These are phyloP conservation scores for Ophiocordyceps polyrhachis-furcata DNA, from an alignment of 2,329 filamentous ascomycete species.

Conservation along the genomic window DNA sequence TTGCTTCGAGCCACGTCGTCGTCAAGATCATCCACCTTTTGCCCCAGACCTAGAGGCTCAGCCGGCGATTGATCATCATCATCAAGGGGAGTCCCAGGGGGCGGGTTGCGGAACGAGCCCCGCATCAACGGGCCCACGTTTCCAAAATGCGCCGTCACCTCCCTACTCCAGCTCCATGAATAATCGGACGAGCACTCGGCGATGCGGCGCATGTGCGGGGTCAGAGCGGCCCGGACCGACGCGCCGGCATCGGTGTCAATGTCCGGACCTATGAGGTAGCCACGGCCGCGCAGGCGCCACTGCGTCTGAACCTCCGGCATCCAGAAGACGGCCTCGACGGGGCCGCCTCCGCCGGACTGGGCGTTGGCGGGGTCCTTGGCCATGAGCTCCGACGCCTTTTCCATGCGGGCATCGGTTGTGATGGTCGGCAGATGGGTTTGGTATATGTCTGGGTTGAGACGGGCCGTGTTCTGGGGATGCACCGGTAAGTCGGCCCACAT, in stretches of 20 bases:
- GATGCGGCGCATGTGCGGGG: conserved; percentile 37
- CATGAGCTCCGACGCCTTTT: conserved; percentile 59
- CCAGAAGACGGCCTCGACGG: conserved; percentile 79
- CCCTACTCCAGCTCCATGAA: conserved; percentile 57
- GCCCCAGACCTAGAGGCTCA: conserved; percentile 27
- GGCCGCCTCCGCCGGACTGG: conserved; percentile 41
- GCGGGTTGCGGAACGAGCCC: conserved; percentile 55
- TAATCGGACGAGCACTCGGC: conserved; percentile 11
- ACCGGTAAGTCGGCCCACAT: conserved; percentile 58
- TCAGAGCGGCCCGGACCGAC: conserved; percentile 41
- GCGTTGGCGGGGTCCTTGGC: conserved; percentile 23
- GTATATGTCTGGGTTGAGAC: conserved; percentile 48
- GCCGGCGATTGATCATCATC: conserved; percentile 23
- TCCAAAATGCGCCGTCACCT: conserved; percentile 77
- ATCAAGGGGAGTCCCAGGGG: conserved; percentile 43
- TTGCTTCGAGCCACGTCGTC: conserved; percentile 54
- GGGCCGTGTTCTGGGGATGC: conserved; percentile 55
- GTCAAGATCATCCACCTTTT: conserved; percentile 50
- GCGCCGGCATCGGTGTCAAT: conserved; percentile 25
- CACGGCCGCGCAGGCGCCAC: conserved; percentile 66
- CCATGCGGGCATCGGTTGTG: conserved; percentile 78
- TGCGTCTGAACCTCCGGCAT: conserved; percentile 49
- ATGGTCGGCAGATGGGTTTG: conserved; percentile 65
- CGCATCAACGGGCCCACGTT: conserved; percentile 70
- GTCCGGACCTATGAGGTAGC: conserved; percentile 57